phyloP scores from a whole-genome alignment of 768 basidiomycete genomes.

The Agrocybe chaxingu region DNA sequence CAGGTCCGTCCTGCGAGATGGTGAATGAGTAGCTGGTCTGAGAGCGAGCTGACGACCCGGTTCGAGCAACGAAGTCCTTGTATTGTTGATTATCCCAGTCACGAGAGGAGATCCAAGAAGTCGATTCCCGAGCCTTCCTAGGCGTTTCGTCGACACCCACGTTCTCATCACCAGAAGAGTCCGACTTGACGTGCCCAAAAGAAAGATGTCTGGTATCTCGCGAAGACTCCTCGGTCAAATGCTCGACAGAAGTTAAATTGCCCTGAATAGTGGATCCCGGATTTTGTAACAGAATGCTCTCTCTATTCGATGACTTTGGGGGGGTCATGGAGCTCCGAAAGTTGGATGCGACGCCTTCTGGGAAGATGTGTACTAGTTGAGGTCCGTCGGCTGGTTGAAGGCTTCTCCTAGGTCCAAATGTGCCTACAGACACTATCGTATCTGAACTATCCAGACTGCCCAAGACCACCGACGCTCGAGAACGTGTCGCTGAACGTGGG shows the following conservation, averaged over 20 bases:
- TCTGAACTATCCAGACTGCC: conserved; percentile 12
- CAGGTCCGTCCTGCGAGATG: neutral
- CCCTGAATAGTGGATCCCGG: too few relatives aligned
- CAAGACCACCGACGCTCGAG: neutral
- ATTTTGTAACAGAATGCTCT: too few relatives aligned
- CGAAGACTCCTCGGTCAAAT: too few relatives aligned
- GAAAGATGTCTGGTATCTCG: too few relatives aligned
- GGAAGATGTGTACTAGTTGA: neutral
- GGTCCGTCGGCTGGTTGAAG: neutral
- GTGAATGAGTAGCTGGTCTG: neutral
- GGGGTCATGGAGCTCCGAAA: neutral
- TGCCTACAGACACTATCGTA: conserved; percentile 17
- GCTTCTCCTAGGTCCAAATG: conserved; percentile 14
- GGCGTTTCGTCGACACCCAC: conserved; percentile 2
- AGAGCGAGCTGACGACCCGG: neutral
- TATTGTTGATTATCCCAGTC: conserved; percentile 18
- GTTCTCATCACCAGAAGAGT: neutral
- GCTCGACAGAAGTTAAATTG: too few relatives aligned
- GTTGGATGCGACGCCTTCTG: neutral
- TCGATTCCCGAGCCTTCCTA: conserved; percentile 13
- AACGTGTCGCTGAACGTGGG: neutral
- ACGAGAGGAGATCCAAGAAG: conserved; percentile 20
- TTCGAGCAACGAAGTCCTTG: conserved; percentile 13
- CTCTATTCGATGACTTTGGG: too few relatives aligned
- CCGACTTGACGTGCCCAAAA: neutral